Evolutionary conservation across 805 yeast genomes (phyloP).

Genomic region (Wickerhamomyces alni): DNA sequence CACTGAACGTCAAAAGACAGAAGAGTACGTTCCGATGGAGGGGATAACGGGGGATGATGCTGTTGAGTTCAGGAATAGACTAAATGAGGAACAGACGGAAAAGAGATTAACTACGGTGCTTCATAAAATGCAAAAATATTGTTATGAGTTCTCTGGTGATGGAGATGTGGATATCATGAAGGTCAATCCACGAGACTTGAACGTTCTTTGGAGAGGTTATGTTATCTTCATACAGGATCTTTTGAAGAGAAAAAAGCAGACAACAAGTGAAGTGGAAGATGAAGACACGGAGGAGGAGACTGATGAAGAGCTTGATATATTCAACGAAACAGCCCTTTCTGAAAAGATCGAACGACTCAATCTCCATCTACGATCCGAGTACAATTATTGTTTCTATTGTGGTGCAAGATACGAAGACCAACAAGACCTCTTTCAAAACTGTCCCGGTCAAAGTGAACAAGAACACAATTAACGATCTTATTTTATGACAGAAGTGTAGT

Average conservation of each 20-base stretch:
- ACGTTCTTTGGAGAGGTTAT: conserved; percentile 38
- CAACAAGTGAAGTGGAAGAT: background rate
- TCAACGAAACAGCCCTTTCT: conserved; percentile 20
- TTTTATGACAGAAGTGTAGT: background rate
- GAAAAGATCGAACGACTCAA: conserved; percentile 30
- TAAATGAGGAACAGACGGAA: conserved; percentile 11
- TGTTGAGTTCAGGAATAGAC: conserved; percentile 15
- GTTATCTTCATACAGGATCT: conserved; percentile 15
- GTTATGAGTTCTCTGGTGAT: conserved; percentile 36
- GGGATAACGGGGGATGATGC: conserved; percentile 10
- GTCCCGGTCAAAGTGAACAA: conserved; percentile 44
- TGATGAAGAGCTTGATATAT: conserved; percentile 27
- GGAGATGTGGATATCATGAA: conserved; percentile 18
- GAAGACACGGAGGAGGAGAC: conserved; percentile 7
- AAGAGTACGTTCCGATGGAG: background rate
- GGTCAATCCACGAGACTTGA: conserved; percentile 26
- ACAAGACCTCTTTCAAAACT: conserved; percentile 33
- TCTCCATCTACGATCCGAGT: conserved; percentile 32
- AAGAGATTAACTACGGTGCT: conserved; percentile 13
- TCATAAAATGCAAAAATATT: conserved; percentile 31
- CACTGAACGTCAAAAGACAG: conserved; percentile 10
- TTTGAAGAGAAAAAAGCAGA: conserved; percentile 6
- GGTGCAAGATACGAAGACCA: conserved; percentile 33
- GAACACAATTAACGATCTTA: conserved; percentile 29
- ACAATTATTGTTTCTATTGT: conserved; percentile 46